phyloP scores from a whole-genome alignment of 1,139 yeast genomes.

The Arxiozyma bovina region DNA sequence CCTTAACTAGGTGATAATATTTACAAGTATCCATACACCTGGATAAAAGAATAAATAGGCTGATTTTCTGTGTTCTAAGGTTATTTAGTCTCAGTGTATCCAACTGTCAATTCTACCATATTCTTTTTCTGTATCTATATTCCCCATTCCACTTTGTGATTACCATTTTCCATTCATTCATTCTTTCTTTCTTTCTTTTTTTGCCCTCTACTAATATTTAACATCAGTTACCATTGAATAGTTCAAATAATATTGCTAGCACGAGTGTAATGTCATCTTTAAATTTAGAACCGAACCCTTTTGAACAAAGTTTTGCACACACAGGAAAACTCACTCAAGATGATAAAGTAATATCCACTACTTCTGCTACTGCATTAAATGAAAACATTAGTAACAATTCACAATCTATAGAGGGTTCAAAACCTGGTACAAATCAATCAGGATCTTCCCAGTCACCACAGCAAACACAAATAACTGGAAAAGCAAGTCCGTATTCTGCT shows the following conservation, averaged over 20 bases:
- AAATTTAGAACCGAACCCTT: slow-evolving; percentile 89
- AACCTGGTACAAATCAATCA: background rate
- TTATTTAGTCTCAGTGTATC: background rate
- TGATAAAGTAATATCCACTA: background rate
- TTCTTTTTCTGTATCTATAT: no score
- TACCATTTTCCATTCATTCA: background rate
- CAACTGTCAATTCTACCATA: background rate
- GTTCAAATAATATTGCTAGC: background rate
- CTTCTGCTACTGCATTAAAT: background rate
- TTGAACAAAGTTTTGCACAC: slow-evolving; percentile 82
- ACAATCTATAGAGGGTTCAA: background rate
- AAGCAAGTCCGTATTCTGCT: background rate
- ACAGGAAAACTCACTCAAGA: slow-evolving; percentile 27
- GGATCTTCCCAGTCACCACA: background rate
- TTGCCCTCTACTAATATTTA: background rate
- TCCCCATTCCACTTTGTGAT: background rate
- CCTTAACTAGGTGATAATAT: background rate
- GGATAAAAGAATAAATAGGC: no score
- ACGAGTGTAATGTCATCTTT: slow-evolving; percentile 33
- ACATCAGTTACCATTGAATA: background rate
- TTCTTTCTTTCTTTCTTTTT: no score
- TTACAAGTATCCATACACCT: background rate
- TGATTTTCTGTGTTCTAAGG: background rate
- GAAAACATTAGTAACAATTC: background rate
- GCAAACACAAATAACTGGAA: background rate